These are phyloP conservation scores for Vitis riparia DNA, from an alignment of 164 flowering plant species.

Conservation along the genomic window DNA sequence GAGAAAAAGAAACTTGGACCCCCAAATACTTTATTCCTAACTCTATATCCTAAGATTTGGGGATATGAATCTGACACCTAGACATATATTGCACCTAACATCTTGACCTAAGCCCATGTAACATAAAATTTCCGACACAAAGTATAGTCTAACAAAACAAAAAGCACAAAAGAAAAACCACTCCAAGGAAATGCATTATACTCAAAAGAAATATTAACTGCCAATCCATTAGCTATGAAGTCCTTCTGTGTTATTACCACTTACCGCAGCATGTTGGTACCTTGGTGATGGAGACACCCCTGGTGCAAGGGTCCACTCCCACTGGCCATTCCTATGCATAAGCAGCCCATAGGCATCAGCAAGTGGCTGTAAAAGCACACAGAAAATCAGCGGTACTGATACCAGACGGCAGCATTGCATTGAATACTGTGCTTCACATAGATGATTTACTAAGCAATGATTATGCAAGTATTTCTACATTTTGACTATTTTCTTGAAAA, in stretches of 20 bases:
- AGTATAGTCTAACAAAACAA: too few species aligned
- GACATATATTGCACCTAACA: too few species aligned
- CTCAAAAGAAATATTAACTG: neutral
- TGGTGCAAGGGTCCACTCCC: constrained; percentile 99
- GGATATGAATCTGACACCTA: too few species aligned
- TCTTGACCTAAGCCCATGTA: too few species aligned
- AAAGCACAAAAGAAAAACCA: too few species aligned
- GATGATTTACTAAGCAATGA: too few species aligned
- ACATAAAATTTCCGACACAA: too few species aligned
- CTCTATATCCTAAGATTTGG: too few species aligned
- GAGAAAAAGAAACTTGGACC: neutral
- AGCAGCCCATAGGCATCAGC: constrained; percentile 98
- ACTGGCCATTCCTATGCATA: constrained; percentile 96
- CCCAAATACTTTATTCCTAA: too few species aligned
- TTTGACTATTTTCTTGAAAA: too few species aligned
- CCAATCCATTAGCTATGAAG: neutral
- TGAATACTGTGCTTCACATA: neutral
- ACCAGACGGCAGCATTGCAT: neutral
- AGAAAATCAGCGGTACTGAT: neutral
- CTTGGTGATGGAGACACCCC: constrained; percentile 97
- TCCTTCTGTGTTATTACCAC: constrained; percentile 23
- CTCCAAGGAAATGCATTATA: too few species aligned
- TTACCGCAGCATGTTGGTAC: constrained; percentile 98
- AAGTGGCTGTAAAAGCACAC: constrained; percentile 62
- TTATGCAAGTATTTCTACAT: too few species aligned